These are phyloP conservation scores for Esteya vermicola DNA, from an alignment of 2,329 filamentous ascomycete species.

Conservation along the genomic window DNA sequence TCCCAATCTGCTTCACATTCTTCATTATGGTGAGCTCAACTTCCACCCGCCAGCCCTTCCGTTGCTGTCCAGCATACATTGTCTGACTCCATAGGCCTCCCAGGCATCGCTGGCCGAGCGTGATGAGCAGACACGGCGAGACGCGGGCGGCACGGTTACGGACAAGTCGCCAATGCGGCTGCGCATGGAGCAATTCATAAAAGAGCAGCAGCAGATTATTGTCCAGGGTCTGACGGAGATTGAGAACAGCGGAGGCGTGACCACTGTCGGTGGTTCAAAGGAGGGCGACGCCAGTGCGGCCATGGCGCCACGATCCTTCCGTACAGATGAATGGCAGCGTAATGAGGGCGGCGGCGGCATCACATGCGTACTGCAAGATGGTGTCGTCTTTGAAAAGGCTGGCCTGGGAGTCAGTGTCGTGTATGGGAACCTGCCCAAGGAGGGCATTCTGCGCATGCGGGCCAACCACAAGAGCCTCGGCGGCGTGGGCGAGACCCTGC, in stretches of 20 bases:
- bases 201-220: conserved; percentile 80
- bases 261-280: conserved; percentile 2
- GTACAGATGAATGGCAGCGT: conserved; percentile 72
- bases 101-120: conserved; percentile 65
- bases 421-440: conserved; percentile 76
- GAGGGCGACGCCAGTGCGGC: conserved; percentile 40
- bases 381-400: conserved; percentile 94
- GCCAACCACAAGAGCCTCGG: conserved; percentile 80
- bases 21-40: too few relatives aligned
- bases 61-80: too few relatives aligned
- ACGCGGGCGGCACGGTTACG: conserved; percentile 49
- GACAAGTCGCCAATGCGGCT: conserved; percentile 85
- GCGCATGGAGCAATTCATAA: conserved; percentile 94
- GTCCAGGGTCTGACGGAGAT: conserved; percentile 69
- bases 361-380: conserved; percentile 88
- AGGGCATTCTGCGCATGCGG: conserved; percentile 85
- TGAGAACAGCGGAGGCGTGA: conserved; percentile 10
- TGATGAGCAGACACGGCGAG: conserved; percentile 67
- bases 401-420: conserved; percentile 92
- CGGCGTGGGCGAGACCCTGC: conserved; percentile 37
- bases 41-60: too few relatives aligned
- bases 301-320: conserved; percentile 40
- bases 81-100: too few relatives aligned
- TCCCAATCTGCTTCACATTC: too few relatives aligned
- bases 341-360: conserved; percentile 85